Base-by-base conservation (phyloP, 768 basidiomycete genomes). In the Kwoniella botswanensis region DNA sequence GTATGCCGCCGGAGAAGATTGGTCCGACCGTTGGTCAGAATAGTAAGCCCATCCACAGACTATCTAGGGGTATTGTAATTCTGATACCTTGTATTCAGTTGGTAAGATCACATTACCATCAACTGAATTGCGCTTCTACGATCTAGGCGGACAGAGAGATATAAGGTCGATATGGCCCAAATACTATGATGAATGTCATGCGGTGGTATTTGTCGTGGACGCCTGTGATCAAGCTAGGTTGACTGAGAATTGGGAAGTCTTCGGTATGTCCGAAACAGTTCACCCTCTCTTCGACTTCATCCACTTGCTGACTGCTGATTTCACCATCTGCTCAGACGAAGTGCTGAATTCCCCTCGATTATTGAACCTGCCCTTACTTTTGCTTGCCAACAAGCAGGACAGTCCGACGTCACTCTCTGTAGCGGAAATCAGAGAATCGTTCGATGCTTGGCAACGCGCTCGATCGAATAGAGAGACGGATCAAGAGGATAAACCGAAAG, bases 21-120 rank as follows among this genome's bases (percentile, higher is more conserved):
- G 93, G 88, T 0, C 97, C 97, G 1, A 99, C 97, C 0, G 92
- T 99, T 3, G 97, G 97, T 0, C 96, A 98, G 85, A 98, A 98
- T 84, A 96, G 96, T 96, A 73, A 74, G 92, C 11, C 1, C 21
- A 35, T 15, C 18, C 26, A 9, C 35, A 7, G 3, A 35, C n/a
- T 17, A 0, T n/a, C 1, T 18, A 21, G 24, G 3, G n/a, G 17
- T 41, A 9, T 54, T 35, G 6, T 21, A 41, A 6, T 22, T 41
- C 17, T 18, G n/a, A 58, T 13, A 4, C 24, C 42, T 42, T 24
- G 52, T 54, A 9, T 22, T 29, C 22, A 97, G 96, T 92, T 83
- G 97, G 96, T 50, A 93, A 93, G 82, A 94, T 98, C 70, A 90
- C 90, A 0, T 87, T 99, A 4, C 93, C 97, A 0, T 96, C 94